Evolutionary conservation across 2,329 filamentous ascomycete species (phyloP).

Genomic region (Diplodia sapinea): DNA sequence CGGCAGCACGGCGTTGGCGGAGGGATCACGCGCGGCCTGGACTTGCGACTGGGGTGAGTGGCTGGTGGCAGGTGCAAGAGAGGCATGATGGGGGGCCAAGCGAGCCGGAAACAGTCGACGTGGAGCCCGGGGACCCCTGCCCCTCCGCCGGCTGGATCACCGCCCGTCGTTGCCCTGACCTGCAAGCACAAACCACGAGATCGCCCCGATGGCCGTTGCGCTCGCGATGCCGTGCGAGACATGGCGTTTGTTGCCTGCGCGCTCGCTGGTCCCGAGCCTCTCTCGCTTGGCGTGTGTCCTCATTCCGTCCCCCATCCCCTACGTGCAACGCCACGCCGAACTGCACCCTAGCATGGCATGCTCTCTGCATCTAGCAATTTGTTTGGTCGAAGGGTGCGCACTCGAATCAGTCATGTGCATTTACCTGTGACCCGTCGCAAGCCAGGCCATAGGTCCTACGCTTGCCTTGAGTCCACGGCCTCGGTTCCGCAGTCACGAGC

Average conservation of each 20-base stretch:
- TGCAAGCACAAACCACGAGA: constrained; percentile 28
- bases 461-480: not conserved
- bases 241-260: constrained; percentile 13
- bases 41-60: constrained; percentile 14
- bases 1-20: constrained; percentile 21
- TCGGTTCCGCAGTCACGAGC: not conserved
- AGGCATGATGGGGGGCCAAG: constrained; percentile 26
- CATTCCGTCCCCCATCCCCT: not conserved
- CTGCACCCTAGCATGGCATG: too few species aligned
- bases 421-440: not conserved
- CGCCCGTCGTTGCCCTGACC: constrained; percentile 5
- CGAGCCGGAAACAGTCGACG: constrained; percentile 27
- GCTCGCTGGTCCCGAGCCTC: constrained; percentile 2
- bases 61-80: constrained; percentile 23
- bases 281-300: not conserved
- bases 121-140: constrained; percentile 28
- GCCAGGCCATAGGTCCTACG: not conserved
- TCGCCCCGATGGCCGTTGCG: constrained; percentile 16
- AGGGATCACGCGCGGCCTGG: constrained; percentile 29
- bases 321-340: not conserved
- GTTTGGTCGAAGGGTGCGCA: not conserved
- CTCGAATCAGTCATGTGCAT: not conserved
- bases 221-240: constrained; percentile 6
- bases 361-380: too few species aligned
- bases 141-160: constrained; percentile 24